Evolutionary conservation across 305 asterid genomes (phyloP).

Genomic region (Solanum hybrid): DNA sequence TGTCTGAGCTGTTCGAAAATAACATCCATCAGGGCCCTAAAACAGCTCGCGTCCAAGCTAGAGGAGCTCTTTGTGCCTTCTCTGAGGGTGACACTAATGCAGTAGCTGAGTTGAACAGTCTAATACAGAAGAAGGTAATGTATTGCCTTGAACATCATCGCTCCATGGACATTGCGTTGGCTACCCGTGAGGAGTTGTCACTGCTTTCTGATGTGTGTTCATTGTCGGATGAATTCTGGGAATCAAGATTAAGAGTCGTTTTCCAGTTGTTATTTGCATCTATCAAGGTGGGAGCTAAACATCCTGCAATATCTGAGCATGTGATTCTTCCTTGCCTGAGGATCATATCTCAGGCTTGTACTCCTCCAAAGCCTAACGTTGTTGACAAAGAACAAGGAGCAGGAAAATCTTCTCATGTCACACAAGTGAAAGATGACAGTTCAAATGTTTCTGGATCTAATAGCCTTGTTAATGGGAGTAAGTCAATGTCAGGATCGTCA

Average conservation of each 20-base stretch:
- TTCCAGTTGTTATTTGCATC: slow-evolving; percentile 91
- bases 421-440: slow-evolving; percentile 56
- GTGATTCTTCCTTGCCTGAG: slow-evolving; percentile 94
- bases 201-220: slow-evolving; percentile 93
- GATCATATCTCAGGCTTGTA: slow-evolving; percentile 89
- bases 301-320: slow-evolving; percentile 98
- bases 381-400: slow-evolving; percentile 65
- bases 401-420: slow-evolving; percentile 52
- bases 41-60: slow-evolving; percentile 95
- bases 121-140: slow-evolving; percentile 79
- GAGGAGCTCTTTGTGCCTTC: slow-evolving; percentile 98
- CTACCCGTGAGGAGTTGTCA: slow-evolving; percentile 91
- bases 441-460: slow-evolving; percentile 49
- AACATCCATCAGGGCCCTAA: slow-evolving; percentile 98
- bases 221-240: slow-evolving; percentile 98
- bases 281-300: slow-evolving; percentile 93
- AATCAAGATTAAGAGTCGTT: slow-evolving; percentile 85
- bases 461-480: slow-evolving; percentile 41
- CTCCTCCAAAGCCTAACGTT: slow-evolving; percentile 95
- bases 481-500: slow-evolving; percentile 35
- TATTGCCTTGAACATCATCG: slow-evolving; percentile 99
- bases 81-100: slow-evolving; percentile 91
- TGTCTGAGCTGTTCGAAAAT: slow-evolving; percentile 94
- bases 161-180: slow-evolving; percentile 91
- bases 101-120: slow-evolving; percentile 76